Evolutionary conservation across 1,284 basidiomycete genomes (phyloP), one percentile per base, ranked within the genome.

Genomic region (Cryptococcus sp.): DNA sequence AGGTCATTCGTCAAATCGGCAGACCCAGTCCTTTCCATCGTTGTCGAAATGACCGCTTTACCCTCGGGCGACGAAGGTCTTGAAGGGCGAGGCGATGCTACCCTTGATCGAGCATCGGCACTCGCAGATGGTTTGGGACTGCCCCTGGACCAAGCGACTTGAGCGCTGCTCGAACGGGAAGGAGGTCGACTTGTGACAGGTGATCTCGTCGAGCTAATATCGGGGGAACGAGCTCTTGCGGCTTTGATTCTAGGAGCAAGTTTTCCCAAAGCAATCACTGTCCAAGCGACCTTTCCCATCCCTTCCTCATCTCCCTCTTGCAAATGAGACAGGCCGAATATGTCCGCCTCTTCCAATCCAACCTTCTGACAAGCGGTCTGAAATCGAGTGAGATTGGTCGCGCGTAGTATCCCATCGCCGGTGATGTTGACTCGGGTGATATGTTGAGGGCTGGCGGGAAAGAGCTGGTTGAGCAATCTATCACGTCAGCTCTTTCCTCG

Each of bases 201-300:
- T 12, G 56, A 51, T 43, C 37, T 47, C 5, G 53, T 4, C 5
- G 26, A 12, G 33, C 19, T 31, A 7, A 7, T 31, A 31, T 31
- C 28, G 28, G 28, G 28, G 14, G 28, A 31, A 7, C 28, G 28
- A 7, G 28, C 28, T 7, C 28, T 7, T 14, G 28, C 14, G 14
- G 28, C 28, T 7, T 31, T 7, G 28, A 7, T 31, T 31, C 28
- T 31, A 14, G 28, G 28, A 7, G 79, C 79, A 50, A 80, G 76
- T 59, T 79, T 76, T 45, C 84, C 77, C 24, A 89, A 73, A 10
- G 82, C 77, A 35, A 85, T 75, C 41, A 89, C 78, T 23, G 82
- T 82, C 49, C 47, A 33, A 5, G 65, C 62, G 3, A 68, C 62
- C 37, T 55, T 45, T 7, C 68, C 66, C 22, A 63, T 47, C 6